Percentiles rank a stretch among this genome's conserved stretches.
phyloP scores from a whole-genome alignment of 2,329 filamentous ascomycete species.

The Rutstroemia sp. region DNA sequence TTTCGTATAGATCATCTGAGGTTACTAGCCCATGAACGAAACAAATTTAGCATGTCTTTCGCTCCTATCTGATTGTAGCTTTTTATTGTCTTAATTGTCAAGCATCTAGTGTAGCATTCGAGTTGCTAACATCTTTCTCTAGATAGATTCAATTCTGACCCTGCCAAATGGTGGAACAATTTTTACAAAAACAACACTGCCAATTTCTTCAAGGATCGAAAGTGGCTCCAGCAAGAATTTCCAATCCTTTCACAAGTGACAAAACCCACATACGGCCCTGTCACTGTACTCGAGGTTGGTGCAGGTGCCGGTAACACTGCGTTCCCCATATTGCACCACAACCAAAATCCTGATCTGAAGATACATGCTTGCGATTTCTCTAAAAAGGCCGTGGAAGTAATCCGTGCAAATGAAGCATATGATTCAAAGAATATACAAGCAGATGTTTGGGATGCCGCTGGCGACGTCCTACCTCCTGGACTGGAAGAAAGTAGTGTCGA shows the following conservation, averaged over 20 bases:
- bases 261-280: slow-evolving; percentile 57
- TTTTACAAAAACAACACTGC: slow-evolving; percentile 97
- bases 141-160: slow-evolving; percentile 81
- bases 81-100: slow-evolving; percentile 9
- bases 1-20: slow-evolving; percentile 46
- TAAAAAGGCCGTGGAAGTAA: slow-evolving; percentile 89
- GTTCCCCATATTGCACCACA: slow-evolving; percentile 80
- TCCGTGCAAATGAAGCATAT: slow-evolving; percentile 74
- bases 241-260: slow-evolving; percentile 77
- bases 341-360: slow-evolving; percentile 73
- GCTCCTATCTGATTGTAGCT: slow-evolving; percentile 59
- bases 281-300: slow-evolving; percentile 79
- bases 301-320: slow-evolving; percentile 95
- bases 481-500: slow-evolving; percentile 76
- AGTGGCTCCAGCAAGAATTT: slow-evolving; percentile 96
- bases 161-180: slow-evolving; percentile 94
- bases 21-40: slow-evolving; percentile 49
- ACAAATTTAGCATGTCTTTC: slow-evolving; percentile 54
- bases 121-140: slow-evolving; percentile 34
- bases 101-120: slow-evolving; percentile 2
- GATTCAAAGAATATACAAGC: slow-evolving; percentile 66
- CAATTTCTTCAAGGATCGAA: slow-evolving; percentile 98
- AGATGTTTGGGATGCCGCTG: slow-evolving; percentile 89
- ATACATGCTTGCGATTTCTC: slow-evolving; percentile 96
- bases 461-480: slow-evolving; percentile 65